Conservation (phyloP, 495 filamentous ascomycete species). For the Neurospora sp. region DNA sequence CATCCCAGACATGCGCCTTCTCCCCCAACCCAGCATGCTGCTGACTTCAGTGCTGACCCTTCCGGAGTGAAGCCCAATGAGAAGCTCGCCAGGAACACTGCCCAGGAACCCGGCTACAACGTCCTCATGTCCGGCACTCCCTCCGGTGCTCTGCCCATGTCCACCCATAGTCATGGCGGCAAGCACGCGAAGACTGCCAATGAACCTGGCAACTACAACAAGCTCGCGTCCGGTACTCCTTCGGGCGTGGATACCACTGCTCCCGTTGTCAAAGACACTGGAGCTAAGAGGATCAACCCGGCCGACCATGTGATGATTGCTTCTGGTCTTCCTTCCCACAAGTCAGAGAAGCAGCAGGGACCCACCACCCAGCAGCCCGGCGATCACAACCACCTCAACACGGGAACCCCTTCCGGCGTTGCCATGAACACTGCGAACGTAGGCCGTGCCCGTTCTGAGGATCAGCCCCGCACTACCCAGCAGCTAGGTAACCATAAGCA, state of each 20-base stretch:
- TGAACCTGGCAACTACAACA: slow-evolving; percentile 13
- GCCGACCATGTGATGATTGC: neutral
- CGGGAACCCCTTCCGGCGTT: slow-evolving; percentile 23
- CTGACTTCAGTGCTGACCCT: neutral
- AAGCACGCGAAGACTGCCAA: neutral
- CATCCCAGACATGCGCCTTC: neutral
- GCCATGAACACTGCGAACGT: slow-evolving; percentile 1
- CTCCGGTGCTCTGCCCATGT: neutral
- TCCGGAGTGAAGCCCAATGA: neutral
- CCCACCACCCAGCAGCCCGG: slow-evolving; percentile 1
- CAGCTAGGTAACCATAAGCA: neutral
- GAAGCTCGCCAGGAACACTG: neutral
- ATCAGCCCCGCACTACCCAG: neutral
- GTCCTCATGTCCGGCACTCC: neutral
- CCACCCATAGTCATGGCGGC: neutral
- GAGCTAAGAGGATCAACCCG: neutral
- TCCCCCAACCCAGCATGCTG: neutral
- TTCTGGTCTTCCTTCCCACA: neutral
- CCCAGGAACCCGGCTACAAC: neutral
- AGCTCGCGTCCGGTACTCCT: slow-evolving; percentile 11
- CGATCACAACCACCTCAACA: slow-evolving; percentile 19
- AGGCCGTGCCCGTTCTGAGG: neutral
- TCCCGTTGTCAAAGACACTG: neutral
- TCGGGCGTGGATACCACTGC: slow-evolving; percentile 10
- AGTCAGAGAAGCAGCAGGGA: neutral